A percentile compares a stretch with the other conserved stretches of the same genome.
Conservation (phyloP, 257 asterid species). For the Galeopsis tetrahit region DNA sequence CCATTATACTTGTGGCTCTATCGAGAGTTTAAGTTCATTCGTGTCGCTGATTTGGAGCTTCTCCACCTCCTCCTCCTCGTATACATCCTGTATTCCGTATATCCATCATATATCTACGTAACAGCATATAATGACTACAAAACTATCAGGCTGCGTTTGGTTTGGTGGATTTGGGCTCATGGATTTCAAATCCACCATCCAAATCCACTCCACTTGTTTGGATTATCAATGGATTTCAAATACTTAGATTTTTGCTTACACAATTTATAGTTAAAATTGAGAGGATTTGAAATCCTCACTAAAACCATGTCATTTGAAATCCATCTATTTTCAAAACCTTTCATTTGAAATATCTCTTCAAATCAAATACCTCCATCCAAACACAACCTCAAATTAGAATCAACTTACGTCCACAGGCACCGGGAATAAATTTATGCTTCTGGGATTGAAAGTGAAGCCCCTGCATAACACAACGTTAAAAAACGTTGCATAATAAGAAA, state of each 20-base stretch:
- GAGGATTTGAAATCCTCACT: no score
- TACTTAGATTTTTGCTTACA: no score
- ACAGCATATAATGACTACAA: not conserved
- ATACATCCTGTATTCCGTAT: constrained; percentile 45
- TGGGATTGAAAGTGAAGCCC: constrained; percentile 62
- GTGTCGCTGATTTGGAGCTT: constrained; percentile 45
- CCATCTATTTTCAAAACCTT: no score
- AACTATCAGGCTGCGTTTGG: no score
- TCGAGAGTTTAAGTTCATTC: constrained; percentile 33
- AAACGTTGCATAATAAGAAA: constrained; percentile 8
- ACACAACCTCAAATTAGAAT: constrained; percentile 2
- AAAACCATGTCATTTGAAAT: no score
- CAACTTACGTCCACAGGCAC: constrained; percentile 72
- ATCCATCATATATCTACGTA: not conserved
- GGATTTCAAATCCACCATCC: no score
- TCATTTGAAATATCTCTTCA: no score
- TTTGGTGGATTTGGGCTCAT: no score
- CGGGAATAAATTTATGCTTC: constrained; percentile 75
- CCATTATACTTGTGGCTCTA: constrained; percentile 43
- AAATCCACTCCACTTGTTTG: no score
- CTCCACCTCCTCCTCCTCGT: constrained; percentile 45
- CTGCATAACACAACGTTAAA: constrained; percentile 47
- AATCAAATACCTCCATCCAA: no score
- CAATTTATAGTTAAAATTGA: no score
- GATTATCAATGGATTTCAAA: no score